Conservation (phyloP, 306 rosid genomes). For the Lathyrus oleraceus region DNA sequence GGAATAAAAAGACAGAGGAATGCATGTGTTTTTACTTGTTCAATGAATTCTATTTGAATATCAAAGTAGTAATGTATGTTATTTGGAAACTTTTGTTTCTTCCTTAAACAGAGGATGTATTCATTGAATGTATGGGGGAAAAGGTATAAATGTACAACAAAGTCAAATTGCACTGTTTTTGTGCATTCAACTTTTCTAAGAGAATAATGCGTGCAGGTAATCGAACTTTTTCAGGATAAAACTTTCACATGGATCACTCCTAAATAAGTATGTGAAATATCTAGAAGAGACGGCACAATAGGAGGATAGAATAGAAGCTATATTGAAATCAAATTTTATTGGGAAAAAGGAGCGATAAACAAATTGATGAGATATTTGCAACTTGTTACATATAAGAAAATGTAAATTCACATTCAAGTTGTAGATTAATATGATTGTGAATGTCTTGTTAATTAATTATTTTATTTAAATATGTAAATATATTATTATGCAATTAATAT, state of each 20-base stretch:
- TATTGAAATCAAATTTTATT: no score
- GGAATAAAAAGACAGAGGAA: neutral
- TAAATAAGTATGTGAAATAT: no score
- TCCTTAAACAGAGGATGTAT: slow-evolving; percentile 11
- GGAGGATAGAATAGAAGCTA: no score
- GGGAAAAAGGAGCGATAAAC: no score
- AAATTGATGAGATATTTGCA: no score
- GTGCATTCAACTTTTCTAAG: slow-evolving; percentile 17
- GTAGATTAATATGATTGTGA: no score
- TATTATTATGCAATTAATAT: no score
- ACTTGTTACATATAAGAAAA: no score
- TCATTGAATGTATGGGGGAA: slow-evolving; percentile 29
- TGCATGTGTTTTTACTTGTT: slow-evolving; percentile 26
- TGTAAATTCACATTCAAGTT: no score
- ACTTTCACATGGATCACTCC: neutral
- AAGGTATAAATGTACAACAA: neutral
- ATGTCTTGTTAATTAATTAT: no score
- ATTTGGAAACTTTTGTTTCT: neutral
- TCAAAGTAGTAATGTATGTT: neutral
- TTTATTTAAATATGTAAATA: no score
- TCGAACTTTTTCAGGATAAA: neutral
- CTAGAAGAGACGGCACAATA: no score
- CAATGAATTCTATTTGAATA: slow-evolving; percentile 23
- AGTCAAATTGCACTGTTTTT: slow-evolving; percentile 22
- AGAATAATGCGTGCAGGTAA: neutral